Conservation (phyloP, 176 grass and related monocot genomes). For the Aegilops speltoides region DNA sequence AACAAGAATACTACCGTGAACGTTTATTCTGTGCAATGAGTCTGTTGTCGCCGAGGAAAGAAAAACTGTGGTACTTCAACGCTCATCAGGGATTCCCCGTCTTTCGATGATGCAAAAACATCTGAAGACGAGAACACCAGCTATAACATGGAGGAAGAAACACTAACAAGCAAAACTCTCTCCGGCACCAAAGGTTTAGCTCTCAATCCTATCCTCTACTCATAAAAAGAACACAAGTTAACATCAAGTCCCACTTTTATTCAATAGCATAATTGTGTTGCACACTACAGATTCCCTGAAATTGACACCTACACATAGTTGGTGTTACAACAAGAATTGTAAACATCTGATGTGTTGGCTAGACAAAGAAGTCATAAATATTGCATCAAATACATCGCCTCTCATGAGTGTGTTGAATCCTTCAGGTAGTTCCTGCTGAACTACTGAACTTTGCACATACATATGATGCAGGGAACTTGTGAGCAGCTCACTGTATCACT, state of each 20-base stretch:
- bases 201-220: too few relatives aligned
- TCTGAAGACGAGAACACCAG: not conserved
- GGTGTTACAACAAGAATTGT: slow-evolving; percentile 16
- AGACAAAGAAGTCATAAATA: not conserved
- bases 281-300: slow-evolving; percentile 1
- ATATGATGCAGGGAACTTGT: not conserved
- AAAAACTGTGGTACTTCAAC: not conserved
- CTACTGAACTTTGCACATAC: not conserved
- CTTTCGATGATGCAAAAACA: not conserved
- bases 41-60: not conserved
- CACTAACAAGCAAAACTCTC: not conserved
- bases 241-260: not conserved
- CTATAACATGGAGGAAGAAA: not conserved
- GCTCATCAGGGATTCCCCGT: not conserved
- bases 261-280: not conserved
- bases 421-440: not conserved
- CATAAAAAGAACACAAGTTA: too few relatives aligned
- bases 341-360: not conserved
- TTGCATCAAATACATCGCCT: slow-evolving; percentile 1
- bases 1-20: too few relatives aligned
- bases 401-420: not conserved
- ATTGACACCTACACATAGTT: not conserved
- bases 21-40: not conserved
- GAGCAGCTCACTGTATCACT: not conserved
- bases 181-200: too few relatives aligned